Evolutionary conservation across 306 rosid genomes (phyloP).

Genomic region (Cicer yamashitae): DNA sequence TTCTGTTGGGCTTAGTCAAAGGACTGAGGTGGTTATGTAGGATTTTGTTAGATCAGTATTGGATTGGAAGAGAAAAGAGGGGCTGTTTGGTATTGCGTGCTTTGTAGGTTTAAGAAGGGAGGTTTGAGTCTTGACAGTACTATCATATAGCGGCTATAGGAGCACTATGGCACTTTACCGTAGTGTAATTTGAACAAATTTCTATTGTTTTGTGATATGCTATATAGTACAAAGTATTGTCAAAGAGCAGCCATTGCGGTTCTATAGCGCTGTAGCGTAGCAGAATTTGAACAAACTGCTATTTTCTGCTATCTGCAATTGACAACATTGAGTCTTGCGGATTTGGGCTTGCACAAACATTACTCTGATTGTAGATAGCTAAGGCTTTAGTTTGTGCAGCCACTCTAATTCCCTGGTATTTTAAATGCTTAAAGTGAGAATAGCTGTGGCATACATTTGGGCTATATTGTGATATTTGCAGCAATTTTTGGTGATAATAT

Average conservation of each 20-base stretch:
- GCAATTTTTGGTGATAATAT: constrained; percentile 31
- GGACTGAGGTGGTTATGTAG: constrained; percentile 22
- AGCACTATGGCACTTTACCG: too few relatives aligned
- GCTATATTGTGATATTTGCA: constrained; percentile 34
- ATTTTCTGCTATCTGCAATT: too few relatives aligned
- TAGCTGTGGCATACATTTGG: constrained; percentile 5
- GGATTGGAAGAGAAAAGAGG: constrained; percentile 27
- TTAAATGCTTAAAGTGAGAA: constrained; percentile 21
- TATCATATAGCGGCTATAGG: too few relatives aligned
- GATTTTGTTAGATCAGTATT: constrained; percentile 30
- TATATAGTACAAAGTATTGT: too few relatives aligned
- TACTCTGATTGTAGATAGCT: background rate
- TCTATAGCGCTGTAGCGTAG: too few relatives aligned
- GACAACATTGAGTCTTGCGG: background rate
- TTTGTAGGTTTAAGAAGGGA: constrained; percentile 24
- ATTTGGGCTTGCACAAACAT: constrained; percentile 10
- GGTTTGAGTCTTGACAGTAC: background rate
- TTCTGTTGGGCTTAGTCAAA: constrained; percentile 12
- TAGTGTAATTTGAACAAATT: too few relatives aligned
- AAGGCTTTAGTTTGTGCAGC: background rate
- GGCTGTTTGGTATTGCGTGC: constrained; percentile 12
- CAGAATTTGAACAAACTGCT: too few relatives aligned
- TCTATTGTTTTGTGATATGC: too few relatives aligned
- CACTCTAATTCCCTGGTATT: constrained; percentile 12
- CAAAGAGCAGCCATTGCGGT: too few relatives aligned